Base-by-base conservation (phyloP, 2,329 filamentous ascomycete species). In the Microdochium paspali region DNA sequence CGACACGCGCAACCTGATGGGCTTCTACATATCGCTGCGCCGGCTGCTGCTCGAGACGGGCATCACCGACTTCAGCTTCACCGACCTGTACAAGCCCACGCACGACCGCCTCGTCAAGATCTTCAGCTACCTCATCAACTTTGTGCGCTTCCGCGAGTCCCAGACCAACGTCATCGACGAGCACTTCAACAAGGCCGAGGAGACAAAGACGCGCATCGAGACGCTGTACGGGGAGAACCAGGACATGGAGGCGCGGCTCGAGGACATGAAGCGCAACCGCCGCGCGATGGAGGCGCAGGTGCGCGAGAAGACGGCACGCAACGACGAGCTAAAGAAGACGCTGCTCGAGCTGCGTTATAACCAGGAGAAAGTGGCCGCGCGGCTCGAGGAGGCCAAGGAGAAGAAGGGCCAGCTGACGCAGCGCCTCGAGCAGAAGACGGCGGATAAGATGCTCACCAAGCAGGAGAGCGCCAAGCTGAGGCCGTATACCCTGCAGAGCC, bases 91-190 rank as follows among this genome's bases (percentile, higher is more conserved):
- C 63, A 86, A 85, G 63, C 93, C 93, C 15, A 95, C 89, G 1
- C 87, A 94, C 61, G 85, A 88, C 49, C 86, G 93, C 42, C 77
- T 97, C 13, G 85, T 91, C 60, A 95, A 93, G 70, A 94, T 97
- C 60, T 93, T 98, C 64, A 95, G 88, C 54, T 96, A 96, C 67
- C 80, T 97, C 53, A 98, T 98, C 73, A 98, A 98, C 69, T 98
- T 98, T 67, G 90, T 97, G 56, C 84, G 93, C 46, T 98, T 97
- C 69, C 86, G 93, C 57, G 90, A 96, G 69, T 90, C 85, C 52
- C 91, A 97, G 66, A 94, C 90, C 1, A 73, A 74, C 32, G 82
- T 93, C 25, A 95, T 97, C 53, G 90, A 96, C 63, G 82, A 94
- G 63, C 87, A 97, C 67, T 93, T 93, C 71, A 93, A 95, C 72